Conservation (phyloP, 2,329 filamentous ascomycete species). For the Colletotrichum horii region DNA sequence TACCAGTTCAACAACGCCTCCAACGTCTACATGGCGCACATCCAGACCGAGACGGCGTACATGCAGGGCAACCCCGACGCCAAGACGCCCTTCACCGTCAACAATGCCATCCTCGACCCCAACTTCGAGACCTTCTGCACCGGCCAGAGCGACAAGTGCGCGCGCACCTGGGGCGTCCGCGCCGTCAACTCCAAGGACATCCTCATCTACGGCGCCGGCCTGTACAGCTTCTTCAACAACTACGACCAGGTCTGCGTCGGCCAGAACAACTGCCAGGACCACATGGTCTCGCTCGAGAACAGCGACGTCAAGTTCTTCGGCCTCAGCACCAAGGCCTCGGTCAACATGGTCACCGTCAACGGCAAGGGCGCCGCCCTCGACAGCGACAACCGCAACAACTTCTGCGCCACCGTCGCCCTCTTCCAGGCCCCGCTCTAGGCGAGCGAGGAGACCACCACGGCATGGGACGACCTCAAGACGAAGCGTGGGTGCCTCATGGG, state of each 20-base stretch:
- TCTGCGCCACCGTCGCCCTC: constrained; percentile 64
- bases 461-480: background rate
- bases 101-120: constrained; percentile 66
- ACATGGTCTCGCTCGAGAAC: constrained; percentile 77
- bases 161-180: constrained; percentile 79
- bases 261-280: constrained; percentile 74
- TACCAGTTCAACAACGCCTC: constrained; percentile 82
- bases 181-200: constrained; percentile 71
- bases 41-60: constrained; percentile 91
- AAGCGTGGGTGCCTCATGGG: background rate
- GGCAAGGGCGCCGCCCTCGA: constrained; percentile 59
- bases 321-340: constrained; percentile 75
- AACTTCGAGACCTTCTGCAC: constrained; percentile 67
- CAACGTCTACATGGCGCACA: constrained; percentile 81
- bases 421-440: constrained; percentile 38
- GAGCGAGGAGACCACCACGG: background rate
- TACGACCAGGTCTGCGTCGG: constrained; percentile 74
- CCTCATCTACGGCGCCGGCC: constrained; percentile 73
- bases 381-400: constrained; percentile 68
- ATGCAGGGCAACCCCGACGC: constrained; percentile 85
- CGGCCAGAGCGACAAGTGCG: constrained; percentile 50
- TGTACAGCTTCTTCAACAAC: constrained; percentile 87
- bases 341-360: constrained; percentile 74
- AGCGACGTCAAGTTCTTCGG: constrained; percentile 68
- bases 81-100: constrained; percentile 66